Percentiles rank a stretch among this genome's conserved stretches.
These are phyloP conservation scores for Azolla pinnata DNA, from an alignment of 75 land plant species.

Conservation along the genomic window DNA sequence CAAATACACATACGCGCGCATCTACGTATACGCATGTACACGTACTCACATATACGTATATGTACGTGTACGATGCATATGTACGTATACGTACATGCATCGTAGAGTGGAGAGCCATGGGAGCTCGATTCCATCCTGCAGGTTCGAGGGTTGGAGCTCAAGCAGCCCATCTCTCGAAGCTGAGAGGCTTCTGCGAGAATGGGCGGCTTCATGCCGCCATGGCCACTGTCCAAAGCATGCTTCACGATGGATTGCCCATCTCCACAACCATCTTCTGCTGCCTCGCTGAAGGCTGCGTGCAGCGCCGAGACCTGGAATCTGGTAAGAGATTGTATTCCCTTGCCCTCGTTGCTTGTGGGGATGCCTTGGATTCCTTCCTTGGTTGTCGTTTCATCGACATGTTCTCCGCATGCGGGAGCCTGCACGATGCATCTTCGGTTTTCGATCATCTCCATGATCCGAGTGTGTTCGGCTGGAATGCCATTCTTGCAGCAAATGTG, in stretches of 20 bases:
- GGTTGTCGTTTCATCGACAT: slow-evolving; percentile 34
- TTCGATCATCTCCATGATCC: slow-evolving; percentile 30
- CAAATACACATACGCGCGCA: no score
- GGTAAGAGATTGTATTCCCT: neutral
- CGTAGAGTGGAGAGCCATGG: no score
- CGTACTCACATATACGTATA: no score
- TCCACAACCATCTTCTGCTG: neutral
- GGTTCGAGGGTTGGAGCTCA: no score
- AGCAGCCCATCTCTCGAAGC: no score
- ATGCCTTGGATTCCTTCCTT: slow-evolving; percentile 26
- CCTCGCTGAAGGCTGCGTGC: neutral
- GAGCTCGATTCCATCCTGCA: no score
- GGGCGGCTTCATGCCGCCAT: neutral
- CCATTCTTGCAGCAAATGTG: slow-evolving; percentile 12
- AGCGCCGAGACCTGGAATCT: neutral
- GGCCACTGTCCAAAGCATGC: neutral
- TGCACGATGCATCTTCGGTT: slow-evolving; percentile 18
- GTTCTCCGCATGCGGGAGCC: slow-evolving; percentile 33
- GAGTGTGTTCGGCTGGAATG: slow-evolving; percentile 16
- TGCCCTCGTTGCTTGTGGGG: no score
- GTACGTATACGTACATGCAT: no score
- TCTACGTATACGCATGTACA: no score
- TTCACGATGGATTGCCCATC: neutral
- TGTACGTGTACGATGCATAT: no score
- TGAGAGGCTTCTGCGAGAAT: neutral